Evolutionary conservation across 73 alveolate species (phyloP), one percentile per base, ranked within the genome.

Genomic region (Paramecium bursaria): DNA sequence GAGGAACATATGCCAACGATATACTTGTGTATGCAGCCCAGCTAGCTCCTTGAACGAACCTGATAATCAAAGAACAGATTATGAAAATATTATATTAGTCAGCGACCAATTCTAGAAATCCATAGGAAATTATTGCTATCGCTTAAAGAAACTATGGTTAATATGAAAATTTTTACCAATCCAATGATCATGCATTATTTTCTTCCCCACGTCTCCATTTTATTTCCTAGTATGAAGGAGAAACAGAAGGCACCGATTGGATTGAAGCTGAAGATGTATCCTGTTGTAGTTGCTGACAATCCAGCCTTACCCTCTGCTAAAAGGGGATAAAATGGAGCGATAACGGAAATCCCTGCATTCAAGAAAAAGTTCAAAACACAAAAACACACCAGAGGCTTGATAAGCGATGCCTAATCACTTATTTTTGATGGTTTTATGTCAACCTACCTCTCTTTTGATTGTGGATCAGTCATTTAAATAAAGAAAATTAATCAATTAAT

Each of bases 241-340:
- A 79, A 61, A 14, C 33, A 54, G 29, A 79, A 79, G 42, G 85
- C 76, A 19, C 89, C 89, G 5, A 79, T 54, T 31, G 89, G 89
- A 55, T 79, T 79, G 25, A 79, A 73, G 2, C 85, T 73, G 48
- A 79, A 79, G 0, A 79, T 79, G 23, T 53, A 79, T 26, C 89
- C 89, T 35, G 54, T 79, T 14, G 57, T 48, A 1, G 80, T 48
- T 39, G 31, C 46, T 1, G 75, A 53, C 2, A 79, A 80, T 19
- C 51, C 49, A 1, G 82, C 82, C 54, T 79, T 54, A 33, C 54
- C 89, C 4, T 48, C 7, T 2, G 89, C 89, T 15, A 79, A 42
- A 79, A 73, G 74, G 11, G 89, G 89, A 39, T 79, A 79, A 21
- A 79, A 79, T 3, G 89, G 89, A n/a, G 85, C 76, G 30, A 79